Conservation (phyloP, 1,284 basidiomycete genomes). For the Sporisorium reilianum region DNA sequence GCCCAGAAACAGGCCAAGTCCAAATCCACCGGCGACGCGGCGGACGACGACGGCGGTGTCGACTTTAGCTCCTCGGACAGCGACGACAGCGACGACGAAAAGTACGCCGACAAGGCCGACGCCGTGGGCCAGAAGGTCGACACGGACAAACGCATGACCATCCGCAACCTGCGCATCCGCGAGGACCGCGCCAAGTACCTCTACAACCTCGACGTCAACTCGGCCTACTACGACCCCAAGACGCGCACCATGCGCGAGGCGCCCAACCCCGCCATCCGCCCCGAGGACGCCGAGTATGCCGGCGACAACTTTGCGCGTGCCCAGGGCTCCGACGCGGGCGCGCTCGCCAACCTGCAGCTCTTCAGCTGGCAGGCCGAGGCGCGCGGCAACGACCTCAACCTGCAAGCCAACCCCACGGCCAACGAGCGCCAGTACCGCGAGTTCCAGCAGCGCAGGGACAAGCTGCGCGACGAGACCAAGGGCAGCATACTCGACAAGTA, state of each 20-base stretch:
- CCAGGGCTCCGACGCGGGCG: constrained; percentile 84
- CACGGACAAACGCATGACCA: constrained; percentile 96
- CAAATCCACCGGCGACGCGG: constrained; percentile 23
- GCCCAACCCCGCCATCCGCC: constrained; percentile 79
- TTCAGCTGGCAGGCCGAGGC: constrained; percentile 98
- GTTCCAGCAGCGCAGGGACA: constrained; percentile 91
- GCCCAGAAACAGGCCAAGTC: constrained; percentile 78
- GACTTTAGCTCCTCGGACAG: constrained; percentile 88
- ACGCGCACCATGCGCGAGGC: constrained; percentile 99
- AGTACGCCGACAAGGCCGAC: constrained; percentile 94
- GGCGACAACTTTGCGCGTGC: constrained; percentile 95
- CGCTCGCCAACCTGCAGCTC: constrained; percentile 89
- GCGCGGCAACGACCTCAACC: constrained; percentile 91
- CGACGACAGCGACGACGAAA: constrained; percentile 67
- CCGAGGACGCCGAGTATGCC: constrained; percentile 90
- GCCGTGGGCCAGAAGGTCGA: constrained; percentile 98
- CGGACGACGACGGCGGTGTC: constrained; percentile 27
- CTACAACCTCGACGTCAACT: constrained; percentile 93
- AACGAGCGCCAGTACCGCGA: constrained; percentile 89
- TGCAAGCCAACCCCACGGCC: constrained; percentile 96
- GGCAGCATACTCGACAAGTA: constrained; percentile 76
- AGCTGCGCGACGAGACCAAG: constrained; percentile 86
- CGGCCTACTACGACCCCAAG: constrained; percentile 99
- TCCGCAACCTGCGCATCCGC: constrained; percentile 96
- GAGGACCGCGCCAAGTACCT: constrained; percentile 99